phyloP scores from a whole-genome alignment of 2,329 filamentous ascomycete genomes.

The Pestalotiopsis fici region DNA sequence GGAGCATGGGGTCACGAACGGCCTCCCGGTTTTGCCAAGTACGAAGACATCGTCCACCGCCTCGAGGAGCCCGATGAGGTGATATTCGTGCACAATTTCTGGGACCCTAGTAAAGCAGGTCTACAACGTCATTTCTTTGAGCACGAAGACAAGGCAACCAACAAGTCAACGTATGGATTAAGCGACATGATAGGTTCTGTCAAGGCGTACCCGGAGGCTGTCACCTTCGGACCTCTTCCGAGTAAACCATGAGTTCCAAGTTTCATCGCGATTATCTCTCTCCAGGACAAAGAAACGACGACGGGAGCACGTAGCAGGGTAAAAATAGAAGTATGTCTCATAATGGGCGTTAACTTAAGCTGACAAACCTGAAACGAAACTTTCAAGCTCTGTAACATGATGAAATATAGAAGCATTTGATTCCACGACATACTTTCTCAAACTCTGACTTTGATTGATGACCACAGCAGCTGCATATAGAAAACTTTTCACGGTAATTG shows the following conservation, averaged over 20 bases:
- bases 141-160: background rate
- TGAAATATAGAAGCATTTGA: background rate
- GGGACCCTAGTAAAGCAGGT: background rate
- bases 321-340: background rate
- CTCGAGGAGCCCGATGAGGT: constrained; percentile 27
- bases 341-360: background rate
- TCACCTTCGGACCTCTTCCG: background rate
- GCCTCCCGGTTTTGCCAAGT: constrained; percentile 16
- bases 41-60: background rate
- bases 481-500: background rate
- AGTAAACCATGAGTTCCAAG: background rate
- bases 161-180: background rate
- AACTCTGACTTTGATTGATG: background rate
- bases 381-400: background rate
- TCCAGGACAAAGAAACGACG: background rate
- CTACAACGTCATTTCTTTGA: background rate
- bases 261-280: background rate
- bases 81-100: constrained; percentile 2
- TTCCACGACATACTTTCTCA: background rate
- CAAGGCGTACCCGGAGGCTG: background rate
- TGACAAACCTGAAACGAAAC: background rate
- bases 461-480: background rate
- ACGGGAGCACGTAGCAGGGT: background rate
- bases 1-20: constrained; percentile 20
- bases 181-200: background rate